phyloP scores from a whole-genome alignment of 306 rosid species.

The peach (Prunus persica) region Prunus_persica_NCBIv2 NC_034009.1:25306001-25306500 shows the following conservation, averaged over 20 bases:
- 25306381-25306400: too few relatives aligned
- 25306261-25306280: too few relatives aligned
- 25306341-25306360: neutral
- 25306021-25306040: conserved; percentile 81
- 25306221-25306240: too few relatives aligned
- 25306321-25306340: neutral
- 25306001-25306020: conserved; percentile 47
- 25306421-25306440: neutral
- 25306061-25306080: conserved; percentile 79
- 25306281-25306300: too few relatives aligned
- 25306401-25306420: neutral
- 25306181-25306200: neutral
- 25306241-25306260: too few relatives aligned
- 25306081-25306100: conserved; percentile 63
- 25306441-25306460: neutral
- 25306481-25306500: neutral
- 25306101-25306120: conserved; percentile 46
- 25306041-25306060: conserved; percentile 86
- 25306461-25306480: neutral
- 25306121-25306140: neutral
- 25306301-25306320: too few relatives aligned
- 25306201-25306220: too few relatives aligned
- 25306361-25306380: neutral
- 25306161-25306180: neutral
- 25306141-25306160: conserved; percentile 10